Base-by-base conservation (phyloP, 352 stramenopile species). In the Plasmopara muralis region DNA sequence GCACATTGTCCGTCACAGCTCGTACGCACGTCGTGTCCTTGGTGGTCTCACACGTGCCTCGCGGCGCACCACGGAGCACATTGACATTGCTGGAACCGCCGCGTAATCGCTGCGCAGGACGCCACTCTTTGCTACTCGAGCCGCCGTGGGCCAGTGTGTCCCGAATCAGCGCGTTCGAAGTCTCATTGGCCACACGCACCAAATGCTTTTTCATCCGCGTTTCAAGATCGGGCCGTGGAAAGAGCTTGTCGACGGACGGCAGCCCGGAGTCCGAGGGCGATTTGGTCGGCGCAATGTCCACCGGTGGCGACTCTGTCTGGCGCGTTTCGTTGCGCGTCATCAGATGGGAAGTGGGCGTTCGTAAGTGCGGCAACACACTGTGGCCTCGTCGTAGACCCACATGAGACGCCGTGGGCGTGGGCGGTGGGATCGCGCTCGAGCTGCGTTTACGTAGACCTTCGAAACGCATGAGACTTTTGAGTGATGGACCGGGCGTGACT, bases 161-260 rank as follows among this genome's bases (percentile, higher is more conserved):
- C 35, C 70, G 65, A 42, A 89, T 88, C 20, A 91, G 63, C 53
- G 83, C 73, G 49, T 88, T 91, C 47, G 75, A 78, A n/a, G 80
- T 91, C 66, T 86, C 77, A 52, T 91, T 88, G 10, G 77, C 80
- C 37, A 89, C 74, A 7, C 74, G 71, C 45, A 91, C 76, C 43
- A 91, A 70, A 49, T 86, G 82, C 42, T 85, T 86, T 54, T 80
- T 83, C 71, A 85, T 89, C 34, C 74, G 74, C 52, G 74, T 69
- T 53, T 87, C 72, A 6, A 91, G 64, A 30, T 86, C 73, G 0
- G 74, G 66, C 10, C 71, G 74, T 20, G 74, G 50, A 53, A 89
- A 85, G n/a, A 75, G 64, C 42, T 85, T 70, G 38, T 74, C 64
- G 3, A 63, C 50, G 5, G 52, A 47, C 6, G 59, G 55, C 30